Evolutionary conservation across 106 monocot genomes (phyloP), one percentile per base, ranked within the genome.

Genomic region (Platanthera zijinensis): DNA sequence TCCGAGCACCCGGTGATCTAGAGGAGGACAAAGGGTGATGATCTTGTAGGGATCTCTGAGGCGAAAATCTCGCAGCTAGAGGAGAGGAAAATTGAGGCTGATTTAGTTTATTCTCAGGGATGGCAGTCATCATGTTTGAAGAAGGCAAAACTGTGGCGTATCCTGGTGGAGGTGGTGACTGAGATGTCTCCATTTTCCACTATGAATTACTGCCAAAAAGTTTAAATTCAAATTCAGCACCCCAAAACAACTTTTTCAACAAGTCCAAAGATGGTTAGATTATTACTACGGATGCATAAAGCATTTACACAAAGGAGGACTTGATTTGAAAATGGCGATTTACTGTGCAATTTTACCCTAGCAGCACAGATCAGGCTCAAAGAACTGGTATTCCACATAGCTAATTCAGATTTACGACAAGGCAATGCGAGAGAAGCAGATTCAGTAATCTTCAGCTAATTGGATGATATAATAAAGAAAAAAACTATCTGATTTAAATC

Each of bases 81-180:
- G 87, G 84, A 61, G 89, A 81, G n/a, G 91, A 66, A 69, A 79
- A 87, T 70, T 56, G 56, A 25, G 90, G 78, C 6, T 84, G 75
- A 47, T 69, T 75, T 45, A 51, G 50, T 49, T 80, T 64, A 57
- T 80, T 85, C 72, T 90, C 88, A 45, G 88, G 93, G 0, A 50
- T 80, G 28, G 87, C 79, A 3, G 80, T 76, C 2, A 82, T 79
- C 13, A 83, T 81, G 77, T 51, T 57, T 48, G 89, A 80, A 5
- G 87, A 72, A 39, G 86, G 75, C 13, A 74, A 52, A n/a, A 81
- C 48, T 2, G 73, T 57, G 9, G 57, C 17, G 74, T 85, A 87
- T 18, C 80, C 80, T 28, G 74, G 80, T 56, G 78, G 81, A 51
- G 71, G 75, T 10, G 59, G 82, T 51, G 73, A 78, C 13, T 82